Evolutionary conservation across 345 rosid genomes (phyloP).

Genomic region (Pistacia integerrima): DNA sequence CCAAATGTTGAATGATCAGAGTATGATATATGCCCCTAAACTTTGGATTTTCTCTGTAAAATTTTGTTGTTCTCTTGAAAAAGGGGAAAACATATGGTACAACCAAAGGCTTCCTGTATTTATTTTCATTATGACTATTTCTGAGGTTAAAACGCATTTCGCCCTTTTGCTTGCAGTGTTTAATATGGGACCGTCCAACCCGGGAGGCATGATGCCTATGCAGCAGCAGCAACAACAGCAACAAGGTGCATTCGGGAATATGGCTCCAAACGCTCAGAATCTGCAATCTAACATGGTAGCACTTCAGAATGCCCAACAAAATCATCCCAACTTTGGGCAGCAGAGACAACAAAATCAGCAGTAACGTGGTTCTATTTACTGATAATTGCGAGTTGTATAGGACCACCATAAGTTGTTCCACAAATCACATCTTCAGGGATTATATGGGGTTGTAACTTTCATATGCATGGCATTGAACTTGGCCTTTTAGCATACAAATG

Average conservation of each 20-base stretch:
- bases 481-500: neutral
- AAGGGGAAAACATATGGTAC: neutral
- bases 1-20: conserved; percentile 75
- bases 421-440: neutral
- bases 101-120: neutral
- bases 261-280: conserved; percentile 67
- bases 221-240: conserved; percentile 52
- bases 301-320: conserved; percentile 65
- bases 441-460: neutral
- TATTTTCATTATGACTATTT: neutral
- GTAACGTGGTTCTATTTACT: conserved; percentile 21
- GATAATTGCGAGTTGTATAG: neutral
- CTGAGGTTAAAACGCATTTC: neutral
- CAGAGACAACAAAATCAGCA: conserved; percentile 87
- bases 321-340: conserved; percentile 55
- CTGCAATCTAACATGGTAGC: conserved; percentile 70
- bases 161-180: conserved; percentile 60
- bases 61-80: neutral
- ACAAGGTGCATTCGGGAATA: conserved; percentile 61
- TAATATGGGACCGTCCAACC: conserved; percentile 67
- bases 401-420: neutral
- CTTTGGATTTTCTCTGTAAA: neutral
- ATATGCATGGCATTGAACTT: neutral
- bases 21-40: conserved; percentile 38
- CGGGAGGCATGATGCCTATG: conserved; percentile 66